Evolutionary conservation across 768 basidiomycete species (phyloP), one percentile per base, ranked within the genome.

Genomic region (Crucibulum laeve): DNA sequence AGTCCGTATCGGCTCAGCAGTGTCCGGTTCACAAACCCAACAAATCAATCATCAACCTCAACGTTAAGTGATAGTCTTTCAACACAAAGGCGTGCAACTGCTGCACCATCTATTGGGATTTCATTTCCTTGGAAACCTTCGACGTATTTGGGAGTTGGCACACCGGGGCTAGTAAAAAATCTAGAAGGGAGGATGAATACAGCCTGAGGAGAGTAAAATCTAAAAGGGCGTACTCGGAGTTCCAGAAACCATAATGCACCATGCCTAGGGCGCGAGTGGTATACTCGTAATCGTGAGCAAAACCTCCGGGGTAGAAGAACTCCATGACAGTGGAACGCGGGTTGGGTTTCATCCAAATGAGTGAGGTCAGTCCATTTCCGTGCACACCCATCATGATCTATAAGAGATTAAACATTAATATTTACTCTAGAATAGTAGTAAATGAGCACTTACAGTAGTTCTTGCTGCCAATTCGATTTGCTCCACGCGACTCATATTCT

Each of bases 381-480:
- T 95, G 92, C 13, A 95, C 86, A 45, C 92, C 92, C 77, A 94
- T 85, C 83, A 95, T 77, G 54, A 95, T 90, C 92, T 95, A 47
- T 42, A n/a, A 53, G 25, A n/a, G n/a, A 23, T 34, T 22, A 26
- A 43, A 25, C 38, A 25, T 43, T 6, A 38, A 19, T 17, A 19
- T 6, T 38, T 41, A 37, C 23, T 17, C 15, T 47, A 33, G 23
- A 19, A 11, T 22, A 18, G 21, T n/a, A 7, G 17, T 35, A 25
- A 6, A 8, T 47, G 17, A 37, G 25, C 2, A 63, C 82, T 53
- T 58, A 93, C 89, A 38, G 93, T 96, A 2, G 92, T 91, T 48
- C 90, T 72, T 2, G 82, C 88, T 7, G 93, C 85, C 2, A 97
- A 64, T 40, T 67, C 62, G 42, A 97, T 73, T 59, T 97, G 93